Evolutionary conservation across 2,329 filamentous ascomycete species (phyloP), one percentile per base, ranked within the genome.

Genomic region (Penicillium vulpinum): DNA sequence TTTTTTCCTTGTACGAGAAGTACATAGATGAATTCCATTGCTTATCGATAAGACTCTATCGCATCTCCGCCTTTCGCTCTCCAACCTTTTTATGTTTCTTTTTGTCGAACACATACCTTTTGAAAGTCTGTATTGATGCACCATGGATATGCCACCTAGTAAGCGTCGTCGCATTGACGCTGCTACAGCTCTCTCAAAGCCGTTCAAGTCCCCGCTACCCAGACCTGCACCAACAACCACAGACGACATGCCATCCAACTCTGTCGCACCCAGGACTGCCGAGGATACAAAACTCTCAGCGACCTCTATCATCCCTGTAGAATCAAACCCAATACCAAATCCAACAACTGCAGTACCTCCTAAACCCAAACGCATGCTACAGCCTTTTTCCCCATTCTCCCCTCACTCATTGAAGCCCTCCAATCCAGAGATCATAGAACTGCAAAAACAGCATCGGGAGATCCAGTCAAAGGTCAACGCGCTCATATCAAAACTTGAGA

Each of bases 191-290:
- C 81, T 90, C 46, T 81, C 82, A 60, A 88, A 87, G 68, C 88
- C 88, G 0, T 91, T 91, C 76, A 86, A 87, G 62, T 90, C 88
- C 44, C 88, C 88, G 15, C 81, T 88, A 59, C 83, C 81, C 62
- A 80, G 77, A 36, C 76, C 78, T 15, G 39, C 47, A 21, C 46
- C 67, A 15, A 46, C 31, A 35, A 41, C 8, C 22, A 53, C 57
- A 10, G 54, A 59, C 35, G 28, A 59, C 62, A 45, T 47, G 18
- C 58, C 46, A 31, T 45, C 55, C 57, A 41, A 61, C 39, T 29
- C 55, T 51, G 36, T 45, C 16, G 10, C 40, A 28, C 38, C n/a
- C 43, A 38, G 9, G 35, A 45, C 35, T 5, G 16, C 38, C n/a
- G 45, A 45, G 16, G 29, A 54, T 35, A 29, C 41, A 18, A n/a